Evolutionary conservation across 768 basidiomycete genomes (phyloP).

Genomic region (Tulasnella sp.): DNA sequence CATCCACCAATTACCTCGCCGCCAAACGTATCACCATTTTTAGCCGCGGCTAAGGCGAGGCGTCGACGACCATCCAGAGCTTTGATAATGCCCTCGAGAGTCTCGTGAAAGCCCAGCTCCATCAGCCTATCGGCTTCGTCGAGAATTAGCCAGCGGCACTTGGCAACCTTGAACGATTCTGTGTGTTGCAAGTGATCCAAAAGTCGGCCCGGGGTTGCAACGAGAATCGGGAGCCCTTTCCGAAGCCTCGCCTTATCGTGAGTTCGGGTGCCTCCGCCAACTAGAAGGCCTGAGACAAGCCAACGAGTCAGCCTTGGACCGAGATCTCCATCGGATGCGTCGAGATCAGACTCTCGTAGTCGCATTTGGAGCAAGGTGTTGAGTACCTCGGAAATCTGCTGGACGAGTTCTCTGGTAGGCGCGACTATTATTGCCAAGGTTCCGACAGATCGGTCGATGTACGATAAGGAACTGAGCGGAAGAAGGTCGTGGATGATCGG

Average conservation of each 20-base stretch:
- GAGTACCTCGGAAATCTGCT: slow-evolving; percentile 94
- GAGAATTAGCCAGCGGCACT: slow-evolving; percentile 89
- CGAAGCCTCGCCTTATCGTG: slow-evolving; percentile 94
- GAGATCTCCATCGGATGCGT: slow-evolving; percentile 30
- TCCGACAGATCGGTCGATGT: slow-evolving; percentile 89
- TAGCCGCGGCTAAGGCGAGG: slow-evolving; percentile 45
- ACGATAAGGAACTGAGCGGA: slow-evolving; percentile 77
- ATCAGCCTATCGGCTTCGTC: slow-evolving; percentile 97
- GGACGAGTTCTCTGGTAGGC: slow-evolving; percentile 90
- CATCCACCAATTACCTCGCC: slow-evolving; percentile 63
- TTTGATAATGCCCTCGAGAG: slow-evolving; percentile 78
- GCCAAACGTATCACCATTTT: slow-evolving; percentile 43
- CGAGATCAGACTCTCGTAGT: slow-evolving; percentile 36
- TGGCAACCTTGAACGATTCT: slow-evolving; percentile 80
- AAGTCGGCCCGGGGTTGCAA: slow-evolving; percentile 88
- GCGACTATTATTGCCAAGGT: slow-evolving; percentile 91
- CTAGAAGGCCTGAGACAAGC: slow-evolving; percentile 86
- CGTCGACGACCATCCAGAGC: slow-evolving; percentile 73
- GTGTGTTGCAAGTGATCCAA: slow-evolving; percentile 97
- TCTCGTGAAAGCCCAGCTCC: slow-evolving; percentile 97
- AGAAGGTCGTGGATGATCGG: slow-evolving; percentile 93
- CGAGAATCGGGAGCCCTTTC: slow-evolving; percentile 90
- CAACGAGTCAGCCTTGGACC: slow-evolving; percentile 61
- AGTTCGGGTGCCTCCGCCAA: slow-evolving; percentile 84
- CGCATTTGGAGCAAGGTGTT: slow-evolving; percentile 69